Base-by-base conservation (phyloP, 2,329 filamentous ascomycete genomes). In the Xylariaceae sp. region DNA sequence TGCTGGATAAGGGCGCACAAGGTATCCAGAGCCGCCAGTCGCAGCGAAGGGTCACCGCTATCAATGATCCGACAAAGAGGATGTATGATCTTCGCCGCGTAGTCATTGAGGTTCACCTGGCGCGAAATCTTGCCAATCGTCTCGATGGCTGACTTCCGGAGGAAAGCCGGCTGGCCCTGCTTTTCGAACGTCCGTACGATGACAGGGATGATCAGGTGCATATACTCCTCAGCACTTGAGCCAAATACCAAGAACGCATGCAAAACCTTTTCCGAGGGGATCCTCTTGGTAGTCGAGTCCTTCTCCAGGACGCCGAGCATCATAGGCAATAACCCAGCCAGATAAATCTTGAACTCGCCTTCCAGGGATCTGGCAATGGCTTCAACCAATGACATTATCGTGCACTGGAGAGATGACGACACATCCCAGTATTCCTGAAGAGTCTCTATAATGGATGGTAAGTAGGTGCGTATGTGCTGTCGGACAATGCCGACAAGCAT, bases 221-320 rank as follows among this genome's bases (percentile, higher is more conserved):
- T 98, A 58, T 98, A 98, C 57, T 98, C 92, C 56, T 98, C 92
- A 9, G 84, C 85, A 52, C 89, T 96, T 0, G 89, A 82, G 1
- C 93, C 93, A 55, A 98, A 98, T 1, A 98, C 85, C 18, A 98
- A 65, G 58, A 99, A 94, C 0, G 90, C 89, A 55, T 96, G 92
- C 16, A 99, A 68, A 4, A 98, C 89, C 47, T 83, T 82, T 55
- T 95, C 88, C 0, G 89, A 94, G 3, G 88, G 83, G 11, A 77
- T 72, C n/a, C 87, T 75, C 51, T 86, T 83, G 2, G 72, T 65
- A 1, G 83, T 82, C 7, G 67, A 70, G 53, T 98, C 92, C 43
- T 88, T 84, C 45, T 98, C 90, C 13, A 99, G 72, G 3, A 94
- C 85, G 16, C 87, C 84, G 2, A 99, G 78, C 90, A 99, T 95